phyloP scores from a whole-genome alignment of 768 basidiomycete species.

The Leccinum uliginosum region DNA sequence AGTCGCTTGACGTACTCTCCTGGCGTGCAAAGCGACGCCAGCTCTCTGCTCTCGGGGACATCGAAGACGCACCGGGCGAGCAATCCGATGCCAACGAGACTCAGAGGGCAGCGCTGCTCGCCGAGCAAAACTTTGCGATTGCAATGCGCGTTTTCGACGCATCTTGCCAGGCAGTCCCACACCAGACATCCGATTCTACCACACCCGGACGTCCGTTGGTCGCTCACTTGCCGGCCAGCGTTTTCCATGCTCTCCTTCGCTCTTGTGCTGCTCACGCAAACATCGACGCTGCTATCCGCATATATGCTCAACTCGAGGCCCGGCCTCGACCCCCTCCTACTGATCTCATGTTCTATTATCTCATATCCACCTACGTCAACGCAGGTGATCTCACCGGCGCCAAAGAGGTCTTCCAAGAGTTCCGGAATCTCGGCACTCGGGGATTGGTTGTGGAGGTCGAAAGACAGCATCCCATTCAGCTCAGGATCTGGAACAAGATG shows the following conservation, averaged over 20 bases:
- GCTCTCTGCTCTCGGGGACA: background rate
- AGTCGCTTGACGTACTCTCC: conserved; percentile 40
- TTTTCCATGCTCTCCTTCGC: conserved; percentile 56
- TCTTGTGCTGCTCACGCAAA: conserved; percentile 56
- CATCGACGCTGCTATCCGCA: conserved; percentile 54
- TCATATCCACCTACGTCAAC: conserved; percentile 57
- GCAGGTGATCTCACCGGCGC: conserved; percentile 45
- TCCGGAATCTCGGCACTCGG: conserved; percentile 37
- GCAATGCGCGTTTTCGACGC: conserved; percentile 74
- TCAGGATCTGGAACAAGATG: conserved; percentile 71
- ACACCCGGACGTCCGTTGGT: conserved; percentile 4
- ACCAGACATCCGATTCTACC: conserved; percentile 10
- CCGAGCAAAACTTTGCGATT: conserved; percentile 66
- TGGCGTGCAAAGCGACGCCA: conserved; percentile 36
- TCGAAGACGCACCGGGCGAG: conserved; percentile 7
- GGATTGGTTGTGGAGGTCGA: conserved; percentile 28
- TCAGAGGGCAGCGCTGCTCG: conserved; percentile 41
- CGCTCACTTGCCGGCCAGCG: conserved; percentile 26
- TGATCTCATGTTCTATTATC: conserved; percentile 43
- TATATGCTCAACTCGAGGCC: conserved; percentile 61
- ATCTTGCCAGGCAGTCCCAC: conserved; percentile 35
- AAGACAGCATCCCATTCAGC: conserved; percentile 29
- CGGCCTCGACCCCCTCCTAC: conserved; percentile 27
- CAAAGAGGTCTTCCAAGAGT: conserved; percentile 63
- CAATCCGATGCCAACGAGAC: conserved; percentile 23